Evolutionary conservation across 1,139 yeast genomes (phyloP).

Genomic region (Lipomyces yarrowii): DNA sequence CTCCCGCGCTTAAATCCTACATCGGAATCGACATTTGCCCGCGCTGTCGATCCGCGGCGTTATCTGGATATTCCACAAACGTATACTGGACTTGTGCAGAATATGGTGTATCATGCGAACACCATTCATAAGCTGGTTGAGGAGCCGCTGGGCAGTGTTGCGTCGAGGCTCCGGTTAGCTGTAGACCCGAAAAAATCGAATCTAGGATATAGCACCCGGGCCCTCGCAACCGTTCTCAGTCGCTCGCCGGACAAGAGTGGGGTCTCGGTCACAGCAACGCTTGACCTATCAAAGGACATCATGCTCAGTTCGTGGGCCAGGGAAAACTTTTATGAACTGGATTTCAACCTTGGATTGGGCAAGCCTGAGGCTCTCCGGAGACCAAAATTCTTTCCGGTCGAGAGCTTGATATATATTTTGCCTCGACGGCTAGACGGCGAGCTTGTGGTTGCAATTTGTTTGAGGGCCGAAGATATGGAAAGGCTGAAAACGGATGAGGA

Average conservation of each 20-base stretch:
- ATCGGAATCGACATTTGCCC: constrained; percentile 11
- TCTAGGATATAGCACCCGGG: constrained; percentile 15
- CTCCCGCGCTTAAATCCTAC: constrained; percentile 15
- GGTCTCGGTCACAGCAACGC: constrained; percentile 16
- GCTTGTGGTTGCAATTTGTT: neutral
- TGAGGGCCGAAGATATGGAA: neutral
- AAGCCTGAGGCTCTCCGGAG: constrained; percentile 30
- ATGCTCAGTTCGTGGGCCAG: constrained; percentile 34
- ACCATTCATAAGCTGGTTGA: constrained; percentile 9
- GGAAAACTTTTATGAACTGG: constrained; percentile 22
- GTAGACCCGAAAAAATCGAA: constrained; percentile 20
- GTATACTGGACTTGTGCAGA: constrained; percentile 32
- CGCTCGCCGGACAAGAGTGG: constrained; percentile 12
- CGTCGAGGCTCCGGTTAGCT: constrained; percentile 24
- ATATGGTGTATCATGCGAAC: constrained; percentile 25
- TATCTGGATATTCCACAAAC: constrained; percentile 15
- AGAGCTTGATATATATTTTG: constrained; percentile 17
- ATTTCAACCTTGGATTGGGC: constrained; percentile 31
- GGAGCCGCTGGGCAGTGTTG: constrained; percentile 28
- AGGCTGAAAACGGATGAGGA: neutral
- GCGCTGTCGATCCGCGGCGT: constrained; percentile 31
- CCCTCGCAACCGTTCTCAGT: constrained; percentile 19
- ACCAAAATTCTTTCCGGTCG: constrained; percentile 30
- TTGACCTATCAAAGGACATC: constrained; percentile 20
- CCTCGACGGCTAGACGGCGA: neutral